Percentiles rank a stretch among this genome's conserved stretches.
phyloP scores from a whole-genome alignment of 83 land plant species.

The Picea engelmannii region DNA sequence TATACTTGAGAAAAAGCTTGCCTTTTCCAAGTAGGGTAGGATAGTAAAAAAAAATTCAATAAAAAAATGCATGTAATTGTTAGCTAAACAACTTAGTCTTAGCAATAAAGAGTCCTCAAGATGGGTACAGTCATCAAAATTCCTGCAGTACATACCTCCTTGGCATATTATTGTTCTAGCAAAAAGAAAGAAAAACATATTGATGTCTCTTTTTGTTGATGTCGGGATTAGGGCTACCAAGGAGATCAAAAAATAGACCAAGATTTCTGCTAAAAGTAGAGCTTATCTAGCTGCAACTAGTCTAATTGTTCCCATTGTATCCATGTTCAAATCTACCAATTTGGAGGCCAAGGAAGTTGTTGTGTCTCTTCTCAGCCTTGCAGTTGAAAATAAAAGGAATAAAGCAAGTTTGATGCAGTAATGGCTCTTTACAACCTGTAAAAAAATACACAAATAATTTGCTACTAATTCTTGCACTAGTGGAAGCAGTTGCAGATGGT shows the following conservation, averaged over 20 bases:
- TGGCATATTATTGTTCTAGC: too few species aligned
- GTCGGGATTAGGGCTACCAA: constrained; percentile 32
- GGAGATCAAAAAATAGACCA: constrained; percentile 48
- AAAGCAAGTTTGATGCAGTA: constrained; percentile 67
- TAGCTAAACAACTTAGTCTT: too few species aligned
- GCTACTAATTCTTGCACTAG: constrained; percentile 47
- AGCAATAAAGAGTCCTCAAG: too few species aligned
- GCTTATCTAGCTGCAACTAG: constrained; percentile 49
- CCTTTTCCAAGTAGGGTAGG: too few species aligned
- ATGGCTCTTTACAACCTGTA: constrained; percentile 65
- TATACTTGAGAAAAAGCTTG: too few species aligned
- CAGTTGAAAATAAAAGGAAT: constrained; percentile 60
- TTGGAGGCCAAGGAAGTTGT: constrained; percentile 19
- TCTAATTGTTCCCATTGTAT: constrained; percentile 5
- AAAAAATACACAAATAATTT: constrained; percentile 31
- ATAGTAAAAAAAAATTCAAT: too few species aligned
- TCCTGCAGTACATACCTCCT: too few species aligned
- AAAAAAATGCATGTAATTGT: too few species aligned
- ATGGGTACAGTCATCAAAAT: too few species aligned
- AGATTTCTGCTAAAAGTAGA: constrained; percentile 40
- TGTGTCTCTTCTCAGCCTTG: constrained; percentile 62
- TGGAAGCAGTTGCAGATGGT: constrained; percentile 69
- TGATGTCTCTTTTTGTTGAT: too few species aligned
- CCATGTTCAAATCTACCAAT: background rate
- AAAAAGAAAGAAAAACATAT: too few species aligned